These are phyloP conservation scores for Cymbopogon citratus DNA, from an alignment of 176 grass and related monocot species.

Conservation along the genomic window DNA sequence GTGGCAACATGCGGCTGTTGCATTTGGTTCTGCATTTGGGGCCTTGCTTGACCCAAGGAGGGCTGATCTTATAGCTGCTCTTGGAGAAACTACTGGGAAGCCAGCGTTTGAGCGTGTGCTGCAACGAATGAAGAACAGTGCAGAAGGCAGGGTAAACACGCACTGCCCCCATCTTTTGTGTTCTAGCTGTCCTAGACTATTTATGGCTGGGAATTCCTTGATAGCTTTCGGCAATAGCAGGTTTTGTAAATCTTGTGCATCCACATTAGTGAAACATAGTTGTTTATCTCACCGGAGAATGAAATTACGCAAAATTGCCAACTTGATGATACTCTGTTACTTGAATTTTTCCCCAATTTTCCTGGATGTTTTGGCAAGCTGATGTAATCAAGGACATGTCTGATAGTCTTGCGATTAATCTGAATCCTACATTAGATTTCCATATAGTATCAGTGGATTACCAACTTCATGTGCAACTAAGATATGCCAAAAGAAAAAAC, in stretches of 20 bases:
- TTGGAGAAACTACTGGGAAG: conserved; percentile 91
- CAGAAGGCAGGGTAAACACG: conserved; percentile 70
- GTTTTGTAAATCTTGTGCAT: not conserved
- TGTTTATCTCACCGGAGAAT: not conserved
- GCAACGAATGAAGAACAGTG: conserved; percentile 61
- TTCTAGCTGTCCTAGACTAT: not conserved
- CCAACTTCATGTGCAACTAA: not conserved
- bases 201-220: too few species aligned
- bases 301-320: too few species aligned
- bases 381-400: not conserved
- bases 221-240: not conserved
- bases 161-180: not conserved
- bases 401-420: too few species aligned
- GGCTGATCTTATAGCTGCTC: conserved; percentile 85
- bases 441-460: not conserved
- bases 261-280: not conserved
- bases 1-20: conserved; percentile 87
- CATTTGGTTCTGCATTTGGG: conserved; percentile 74
- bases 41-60: conserved; percentile 88
- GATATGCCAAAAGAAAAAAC: not conserved
- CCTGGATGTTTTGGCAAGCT: not conserved
- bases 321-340: not conserved
- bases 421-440: too few species aligned
- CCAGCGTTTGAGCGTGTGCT: conserved; percentile 72
- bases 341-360: not conserved